Evolutionary conservation across 768 basidiomycete genomes (phyloP), one percentile per base, ranked within the genome.

Genomic region (Xanthoconium stramineum): DNA sequence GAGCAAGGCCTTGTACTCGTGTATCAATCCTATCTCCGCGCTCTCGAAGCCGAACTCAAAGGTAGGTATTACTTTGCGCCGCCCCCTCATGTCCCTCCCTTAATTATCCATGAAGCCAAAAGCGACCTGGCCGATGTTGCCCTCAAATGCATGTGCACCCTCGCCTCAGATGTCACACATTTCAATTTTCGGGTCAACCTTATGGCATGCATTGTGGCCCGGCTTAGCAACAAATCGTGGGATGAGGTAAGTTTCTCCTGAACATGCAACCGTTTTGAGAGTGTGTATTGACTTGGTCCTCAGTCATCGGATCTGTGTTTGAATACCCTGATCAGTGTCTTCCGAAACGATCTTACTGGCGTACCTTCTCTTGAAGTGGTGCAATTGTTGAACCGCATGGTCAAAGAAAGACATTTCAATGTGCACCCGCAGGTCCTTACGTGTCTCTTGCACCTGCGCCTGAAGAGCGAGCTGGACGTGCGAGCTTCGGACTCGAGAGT

Each of bases 101-200:
- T 69, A 62, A 63, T 6, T 56, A 57, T 66, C 50, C 56, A 57
- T 60, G 40, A 60, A 93, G 87, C 76, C 37, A 88, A 81, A 62
- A 83, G 76, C 53, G 84, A 84, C 50, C 72, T 94, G 17, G 77
- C 84, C 28, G 84, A 86, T 50, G 71, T 85, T 10, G 83, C 88
- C 47, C 78, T 98, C 51, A 86, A 83, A 67, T 92, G 88, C 72
- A 88, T 98, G 81, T 95, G 94, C 73, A 87, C 87, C 6, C 78
- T 98, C 43, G 76, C 94, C 28, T 79, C 80, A 19, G 86, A 92
- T 67, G 83, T 86, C 58, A 89, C 92, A 14, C 94, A 98, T 74
- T 99, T 99, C 84, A 99, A 98, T 75, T 98, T 98, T 72, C 84
- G 91, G 44, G 79, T 83, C 61, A 97, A 98, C 75, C 81, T 99